A percentile compares a stretch with the other conserved stretches of the same genome.
Conservation (phyloP, 129 eudicot genomes). For the Centrapalus pauciflorus region DNA sequence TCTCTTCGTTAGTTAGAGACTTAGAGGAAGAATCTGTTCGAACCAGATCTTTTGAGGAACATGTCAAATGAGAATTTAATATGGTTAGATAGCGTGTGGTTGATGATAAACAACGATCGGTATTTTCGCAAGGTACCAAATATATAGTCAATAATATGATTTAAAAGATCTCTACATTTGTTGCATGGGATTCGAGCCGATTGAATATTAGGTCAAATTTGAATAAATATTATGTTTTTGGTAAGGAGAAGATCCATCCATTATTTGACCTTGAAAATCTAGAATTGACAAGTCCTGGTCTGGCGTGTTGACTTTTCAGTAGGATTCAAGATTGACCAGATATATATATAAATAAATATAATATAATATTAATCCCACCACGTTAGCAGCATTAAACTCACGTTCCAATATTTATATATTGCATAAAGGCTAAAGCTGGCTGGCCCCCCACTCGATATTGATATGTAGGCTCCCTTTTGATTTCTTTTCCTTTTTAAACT, state of each 20-base stretch:
- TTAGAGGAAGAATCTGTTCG: no score
- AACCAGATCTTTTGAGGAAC: no score
- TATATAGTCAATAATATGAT: no score
- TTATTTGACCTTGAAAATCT: background rate
- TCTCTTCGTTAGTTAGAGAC: no score
- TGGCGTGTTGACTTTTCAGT: slow-evolving; percentile 18
- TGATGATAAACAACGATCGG: no score
- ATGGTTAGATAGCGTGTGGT: no score
- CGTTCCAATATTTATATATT: background rate
- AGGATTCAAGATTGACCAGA: slow-evolving; percentile 3
- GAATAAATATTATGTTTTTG: background rate
- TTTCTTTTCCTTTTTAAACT: slow-evolving; percentile 22
- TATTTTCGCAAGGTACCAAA: no score
- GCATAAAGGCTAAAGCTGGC: background rate
- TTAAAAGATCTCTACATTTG: no score
- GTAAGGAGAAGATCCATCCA: slow-evolving; percentile 6
- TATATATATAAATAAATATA: background rate
- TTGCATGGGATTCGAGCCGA: no score
- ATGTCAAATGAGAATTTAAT: no score
- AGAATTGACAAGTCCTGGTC: slow-evolving; percentile 5
- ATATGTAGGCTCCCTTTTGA: slow-evolving; percentile 21
- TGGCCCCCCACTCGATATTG: slow-evolving; percentile 13
- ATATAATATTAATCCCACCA: background rate
- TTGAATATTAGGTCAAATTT: slow-evolving; percentile 11
- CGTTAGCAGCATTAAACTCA: slow-evolving; percentile 15